phyloP scores from a whole-genome alignment of 2,329 filamentous ascomycete genomes.

The Penicillium sp. region DNA sequence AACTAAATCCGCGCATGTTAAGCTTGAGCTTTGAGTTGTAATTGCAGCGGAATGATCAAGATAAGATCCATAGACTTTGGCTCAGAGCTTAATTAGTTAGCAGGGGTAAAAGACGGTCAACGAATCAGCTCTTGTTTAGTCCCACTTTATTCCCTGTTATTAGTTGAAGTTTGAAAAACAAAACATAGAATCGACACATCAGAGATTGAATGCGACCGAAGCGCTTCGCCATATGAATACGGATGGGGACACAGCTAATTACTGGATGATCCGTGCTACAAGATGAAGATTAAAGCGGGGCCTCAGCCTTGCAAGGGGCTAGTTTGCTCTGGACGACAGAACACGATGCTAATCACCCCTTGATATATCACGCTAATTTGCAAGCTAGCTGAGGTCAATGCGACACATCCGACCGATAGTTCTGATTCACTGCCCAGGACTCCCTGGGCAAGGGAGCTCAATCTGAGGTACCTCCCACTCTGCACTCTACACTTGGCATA shows the following conservation, averaged over 20 bases:
- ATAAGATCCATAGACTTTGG: not conserved
- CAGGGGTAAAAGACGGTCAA: not conserved
- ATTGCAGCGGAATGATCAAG: not conserved
- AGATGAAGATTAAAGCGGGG: not conserved
- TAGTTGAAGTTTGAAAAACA: not conserved
- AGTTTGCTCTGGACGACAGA: not conserved
- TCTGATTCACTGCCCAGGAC: not conserved
- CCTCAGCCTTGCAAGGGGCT: conserved; percentile 10
- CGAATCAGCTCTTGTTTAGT: not conserved
- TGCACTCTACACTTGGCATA: not conserved
- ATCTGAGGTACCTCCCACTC: not conserved
- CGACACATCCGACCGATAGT: not conserved
- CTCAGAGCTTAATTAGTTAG: not conserved
- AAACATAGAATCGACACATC: not conserved
- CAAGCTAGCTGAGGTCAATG: conserved; percentile 7
- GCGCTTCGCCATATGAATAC: not conserved
- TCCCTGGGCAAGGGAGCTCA: not conserved
- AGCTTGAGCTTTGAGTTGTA: not conserved
- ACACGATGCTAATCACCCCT: conserved; percentile 6
- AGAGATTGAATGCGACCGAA: not conserved
- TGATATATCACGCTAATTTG: conserved; percentile 9
- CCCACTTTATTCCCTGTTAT: not conserved
- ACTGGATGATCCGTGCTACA: not conserved
- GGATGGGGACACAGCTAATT: not conserved
- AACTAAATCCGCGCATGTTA: not conserved